Percentiles rank a stretch among this genome's conserved stretches.
These are phyloP conservation scores for Daldinia bambusicola DNA, from an alignment of 495 filamentous ascomycete species.

Conservation along the genomic window DNA sequence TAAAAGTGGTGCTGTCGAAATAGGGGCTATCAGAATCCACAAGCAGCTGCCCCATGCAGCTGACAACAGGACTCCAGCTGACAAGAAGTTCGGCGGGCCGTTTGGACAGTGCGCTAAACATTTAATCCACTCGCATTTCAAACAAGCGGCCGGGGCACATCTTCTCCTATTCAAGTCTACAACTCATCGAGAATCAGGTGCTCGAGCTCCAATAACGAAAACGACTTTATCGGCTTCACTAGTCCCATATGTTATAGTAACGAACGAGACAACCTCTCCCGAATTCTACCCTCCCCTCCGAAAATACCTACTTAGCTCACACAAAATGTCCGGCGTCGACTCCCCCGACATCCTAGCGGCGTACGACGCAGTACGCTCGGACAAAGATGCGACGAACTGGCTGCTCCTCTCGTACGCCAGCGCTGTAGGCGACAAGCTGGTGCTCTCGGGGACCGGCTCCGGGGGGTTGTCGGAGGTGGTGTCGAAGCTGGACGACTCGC, in stretches of 20 bases:
- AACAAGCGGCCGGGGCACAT: constrained; percentile 2
- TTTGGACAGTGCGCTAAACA: constrained; percentile 1
- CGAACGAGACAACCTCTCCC: constrained; percentile 15
- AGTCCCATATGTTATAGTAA: constrained; percentile 39
- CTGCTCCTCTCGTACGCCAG: constrained; percentile 65
- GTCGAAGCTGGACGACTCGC: constrained; percentile 54
- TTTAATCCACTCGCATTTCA: constrained; percentile 13
- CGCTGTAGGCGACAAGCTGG: constrained; percentile 57
- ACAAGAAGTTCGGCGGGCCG: constrained; percentile 18
- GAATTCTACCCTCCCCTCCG: constrained; percentile 5
- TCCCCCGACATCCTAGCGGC: constrained; percentile 59
- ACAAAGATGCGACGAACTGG: constrained; percentile 67
- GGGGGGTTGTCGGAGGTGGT: constrained; percentile 63
- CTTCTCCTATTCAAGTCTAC: background rate
- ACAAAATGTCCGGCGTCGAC: constrained; percentile 57
- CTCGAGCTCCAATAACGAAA: constrained; percentile 24
- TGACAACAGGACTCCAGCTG: too few species aligned
- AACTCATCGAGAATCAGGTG: constrained; percentile 16
- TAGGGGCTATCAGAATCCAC: constrained; percentile 12
- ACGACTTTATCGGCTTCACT: background rate
- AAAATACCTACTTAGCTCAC: background rate
- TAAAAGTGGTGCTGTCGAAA: constrained; percentile 14
- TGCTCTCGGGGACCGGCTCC: constrained; percentile 58
- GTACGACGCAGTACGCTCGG: constrained; percentile 63
- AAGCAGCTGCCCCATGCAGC: background rate